Evolutionary conservation across 208 protist species (phyloP).

Genomic region (Porcisia deanei): DNA sequence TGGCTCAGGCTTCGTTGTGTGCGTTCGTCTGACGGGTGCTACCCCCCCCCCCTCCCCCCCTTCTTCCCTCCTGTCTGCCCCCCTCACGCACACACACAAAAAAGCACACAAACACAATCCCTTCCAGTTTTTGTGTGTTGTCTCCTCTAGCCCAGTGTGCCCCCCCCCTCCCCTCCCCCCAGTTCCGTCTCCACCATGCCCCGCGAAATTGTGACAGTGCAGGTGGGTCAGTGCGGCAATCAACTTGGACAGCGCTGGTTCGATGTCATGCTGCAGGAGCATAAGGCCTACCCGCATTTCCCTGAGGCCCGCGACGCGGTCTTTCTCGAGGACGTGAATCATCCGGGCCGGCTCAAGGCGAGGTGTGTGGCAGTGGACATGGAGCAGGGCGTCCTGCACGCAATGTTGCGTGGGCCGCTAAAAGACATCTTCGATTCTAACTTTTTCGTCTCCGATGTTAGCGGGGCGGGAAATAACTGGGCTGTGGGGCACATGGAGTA

Average conservation of each 20-base stretch:
- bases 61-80: neutral
- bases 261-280: slow-evolving; percentile 95
- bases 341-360: slow-evolving; percentile 61
- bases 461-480: slow-evolving; percentile 94
- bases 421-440: slow-evolving; percentile 87
- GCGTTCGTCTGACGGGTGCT: no score
- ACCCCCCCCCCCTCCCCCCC: neutral
- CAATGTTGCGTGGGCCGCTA: slow-evolving; percentile 83
- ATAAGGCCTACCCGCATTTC: slow-evolving; percentile 79
- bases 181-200: slow-evolving; percentile 48
- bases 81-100: neutral
- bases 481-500: slow-evolving; percentile 93
- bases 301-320: slow-evolving; percentile 77
- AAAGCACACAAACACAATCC: no score
- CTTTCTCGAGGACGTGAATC: slow-evolving; percentile 37
- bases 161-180: no score
- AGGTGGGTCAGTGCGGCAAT: slow-evolving; percentile 95
- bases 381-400: slow-evolving; percentile 94
- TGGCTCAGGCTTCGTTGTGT: no score
- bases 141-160: neutral
- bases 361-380: slow-evolving; percentile 96
- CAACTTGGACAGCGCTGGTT: slow-evolving; percentile 95
- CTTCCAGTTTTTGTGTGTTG: neutral
- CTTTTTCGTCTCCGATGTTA: slow-evolving; percentile 90
- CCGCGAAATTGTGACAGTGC: slow-evolving; percentile 89